These are phyloP conservation scores for Gnetum montanum DNA, from an alignment of 75 land plant genomes.

Conservation along the genomic window DNA sequence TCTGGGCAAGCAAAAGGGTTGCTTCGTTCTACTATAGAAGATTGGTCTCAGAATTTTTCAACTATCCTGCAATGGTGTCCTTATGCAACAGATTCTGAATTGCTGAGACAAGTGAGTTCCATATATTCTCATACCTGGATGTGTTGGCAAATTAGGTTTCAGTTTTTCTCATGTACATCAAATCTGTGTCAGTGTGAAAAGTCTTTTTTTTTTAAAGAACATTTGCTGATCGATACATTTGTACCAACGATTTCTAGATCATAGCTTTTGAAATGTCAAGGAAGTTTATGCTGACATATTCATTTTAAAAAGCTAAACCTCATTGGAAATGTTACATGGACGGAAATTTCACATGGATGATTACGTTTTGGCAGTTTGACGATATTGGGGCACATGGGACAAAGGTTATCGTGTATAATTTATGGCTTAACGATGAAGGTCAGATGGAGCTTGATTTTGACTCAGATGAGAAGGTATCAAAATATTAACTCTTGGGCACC, in stretches of 20 bases:
- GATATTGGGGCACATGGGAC: conserved; percentile 87
- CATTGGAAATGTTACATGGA: neutral
- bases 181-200: too few species aligned
- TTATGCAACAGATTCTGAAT: conserved; percentile 19
- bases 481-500: too few species aligned
- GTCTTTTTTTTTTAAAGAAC: too few species aligned
- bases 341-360: too few species aligned
- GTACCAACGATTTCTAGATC: neutral
- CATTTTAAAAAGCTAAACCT: neutral
- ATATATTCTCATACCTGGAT: neutral
- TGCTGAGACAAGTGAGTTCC: conserved; percentile 28
- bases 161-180: too few species aligned
- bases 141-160: neutral
- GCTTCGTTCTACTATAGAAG: conserved; percentile 13
- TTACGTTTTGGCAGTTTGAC: conserved; percentile 53
- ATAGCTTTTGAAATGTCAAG: neutral
- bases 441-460: conserved; percentile 85
- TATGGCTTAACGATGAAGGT: conserved; percentile 80
- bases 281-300: neutral
- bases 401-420: conserved; percentile 67
- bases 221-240: too few species aligned
- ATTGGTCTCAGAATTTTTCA: conserved; percentile 31
- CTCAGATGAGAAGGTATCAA: conserved; percentile 56
- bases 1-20: conserved; percentile 12
- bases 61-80: conserved; percentile 36